Conservation (phyloP, 2,329 filamentous ascomycete species). For the Colletotrichum sidae region DNA sequence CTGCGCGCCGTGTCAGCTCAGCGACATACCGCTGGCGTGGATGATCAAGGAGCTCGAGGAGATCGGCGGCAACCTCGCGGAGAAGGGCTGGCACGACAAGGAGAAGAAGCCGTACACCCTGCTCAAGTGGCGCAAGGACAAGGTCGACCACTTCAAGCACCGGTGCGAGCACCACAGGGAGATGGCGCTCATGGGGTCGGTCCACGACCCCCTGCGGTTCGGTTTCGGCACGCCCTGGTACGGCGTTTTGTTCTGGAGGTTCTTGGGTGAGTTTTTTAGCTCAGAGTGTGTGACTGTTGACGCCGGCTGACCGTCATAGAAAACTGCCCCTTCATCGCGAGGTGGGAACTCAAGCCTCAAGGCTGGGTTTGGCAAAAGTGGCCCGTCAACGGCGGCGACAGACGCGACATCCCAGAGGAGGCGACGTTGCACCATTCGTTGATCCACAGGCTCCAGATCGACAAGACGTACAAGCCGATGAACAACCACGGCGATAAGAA, state of each 20-base stretch:
- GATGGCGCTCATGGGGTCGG: constrained; percentile 45
- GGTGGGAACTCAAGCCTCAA: constrained; percentile 51
- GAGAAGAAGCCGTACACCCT: constrained; percentile 34
- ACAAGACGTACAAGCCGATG: constrained; percentile 41
- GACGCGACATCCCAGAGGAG: constrained; percentile 52
- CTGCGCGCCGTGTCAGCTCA: constrained; percentile 54
- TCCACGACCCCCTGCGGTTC: constrained; percentile 53
- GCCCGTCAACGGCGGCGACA: constrained; percentile 50
- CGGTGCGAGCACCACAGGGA: constrained; percentile 39
- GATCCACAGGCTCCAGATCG: constrained; percentile 32
- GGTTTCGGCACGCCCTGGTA: constrained; percentile 50
- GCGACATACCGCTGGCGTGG: constrained; percentile 62
- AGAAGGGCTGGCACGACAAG: neutral
- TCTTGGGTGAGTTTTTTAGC: constrained; percentile 50
- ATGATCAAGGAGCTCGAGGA: constrained; percentile 62
- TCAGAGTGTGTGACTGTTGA: neutral
- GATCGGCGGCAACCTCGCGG: constrained; percentile 44
- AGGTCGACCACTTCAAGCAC: constrained; percentile 43
- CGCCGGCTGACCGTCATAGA: constrained; percentile 1
- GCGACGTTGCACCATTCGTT: constrained; percentile 52
- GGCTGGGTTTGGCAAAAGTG: constrained; percentile 50
- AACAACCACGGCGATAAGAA: constrained; percentile 46
- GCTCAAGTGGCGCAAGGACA: constrained; percentile 48
- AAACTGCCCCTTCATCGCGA: constrained; percentile 48
- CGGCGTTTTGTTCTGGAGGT: constrained; percentile 54